These are phyloP conservation scores for Sugiyamaella smithiae DNA, from an alignment of 805 yeast genomes.

Conservation along the genomic window DNA sequence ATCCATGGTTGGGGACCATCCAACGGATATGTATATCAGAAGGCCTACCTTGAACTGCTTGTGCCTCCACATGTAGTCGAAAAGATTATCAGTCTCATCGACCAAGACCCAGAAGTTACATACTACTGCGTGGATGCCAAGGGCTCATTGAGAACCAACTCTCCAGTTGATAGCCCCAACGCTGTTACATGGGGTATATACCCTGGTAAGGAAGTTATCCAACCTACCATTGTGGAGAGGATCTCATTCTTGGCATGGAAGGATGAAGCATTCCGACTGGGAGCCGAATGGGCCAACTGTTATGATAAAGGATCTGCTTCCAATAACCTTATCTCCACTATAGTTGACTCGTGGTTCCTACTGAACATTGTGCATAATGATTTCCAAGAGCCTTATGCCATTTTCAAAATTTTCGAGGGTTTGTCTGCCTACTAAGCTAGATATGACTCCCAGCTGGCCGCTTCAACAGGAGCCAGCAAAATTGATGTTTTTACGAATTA, in stretches of 20 bases:
- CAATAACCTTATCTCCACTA: constrained; percentile 42
- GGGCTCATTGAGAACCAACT: constrained; percentile 61
- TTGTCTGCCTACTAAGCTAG: background rate
- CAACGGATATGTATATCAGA: constrained; percentile 90
- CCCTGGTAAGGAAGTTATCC: constrained; percentile 92
- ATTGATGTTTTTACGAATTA: background rate
- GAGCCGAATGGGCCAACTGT: constrained; percentile 67
- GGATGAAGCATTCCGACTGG: constrained; percentile 84
- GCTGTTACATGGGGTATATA: constrained; percentile 99
- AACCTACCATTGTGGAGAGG: constrained; percentile 93
- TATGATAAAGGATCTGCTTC: constrained; percentile 34
- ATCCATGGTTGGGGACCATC: constrained; percentile 94
- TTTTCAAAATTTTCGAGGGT: constrained; percentile 23
- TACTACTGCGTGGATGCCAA: constrained; percentile 71
- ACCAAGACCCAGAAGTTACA: constrained; percentile 52
- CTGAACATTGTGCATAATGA: constrained; percentile 92
- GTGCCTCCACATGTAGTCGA: constrained; percentile 56
- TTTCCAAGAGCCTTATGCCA: constrained; percentile 39
- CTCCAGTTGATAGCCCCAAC: constrained; percentile 72
- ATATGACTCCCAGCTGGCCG: background rate
- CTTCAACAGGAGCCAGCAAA: constrained; percentile 1
- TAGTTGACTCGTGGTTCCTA: constrained; percentile 63
- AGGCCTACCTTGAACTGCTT: constrained; percentile 85
- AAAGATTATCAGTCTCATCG: constrained; percentile 48
- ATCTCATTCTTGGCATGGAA: constrained; percentile 95